phyloP scores from a whole-genome alignment of 106 monocot species.

The Hemerocallis citrina region DNA sequence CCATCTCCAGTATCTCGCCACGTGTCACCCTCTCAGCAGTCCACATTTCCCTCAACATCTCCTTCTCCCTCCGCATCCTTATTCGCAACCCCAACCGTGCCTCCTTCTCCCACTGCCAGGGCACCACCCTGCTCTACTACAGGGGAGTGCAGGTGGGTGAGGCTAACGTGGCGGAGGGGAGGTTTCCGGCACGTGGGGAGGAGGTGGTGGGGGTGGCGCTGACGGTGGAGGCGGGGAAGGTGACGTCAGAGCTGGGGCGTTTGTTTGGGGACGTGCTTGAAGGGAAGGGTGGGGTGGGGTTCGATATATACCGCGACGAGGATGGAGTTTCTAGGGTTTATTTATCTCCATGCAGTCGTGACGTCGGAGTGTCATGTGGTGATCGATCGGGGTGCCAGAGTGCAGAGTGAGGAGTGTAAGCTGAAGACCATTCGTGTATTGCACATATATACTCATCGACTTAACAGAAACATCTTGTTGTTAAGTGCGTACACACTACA shows the following conservation, averaged over 20 bases:
- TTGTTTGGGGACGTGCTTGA: constrained; percentile 25
- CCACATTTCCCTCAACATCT: constrained; percentile 41
- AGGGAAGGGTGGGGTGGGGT: constrained; percentile 18
- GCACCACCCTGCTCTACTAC: constrained; percentile 36
- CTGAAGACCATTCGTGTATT: too few relatives aligned
- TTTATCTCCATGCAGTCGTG: constrained; percentile 29
- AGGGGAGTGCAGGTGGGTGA: constrained; percentile 25
- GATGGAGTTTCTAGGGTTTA: constrained; percentile 50
- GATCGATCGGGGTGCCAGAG: constrained; percentile 20
- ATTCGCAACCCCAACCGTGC: constrained; percentile 58
- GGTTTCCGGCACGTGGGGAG: constrained; percentile 31
- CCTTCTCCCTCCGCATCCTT: constrained; percentile 31
- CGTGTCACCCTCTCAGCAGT: constrained; percentile 19
- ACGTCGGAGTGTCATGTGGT: constrained; percentile 32
- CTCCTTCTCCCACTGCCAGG: constrained; percentile 34
- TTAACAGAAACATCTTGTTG: too few relatives aligned
- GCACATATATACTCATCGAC: too few relatives aligned
- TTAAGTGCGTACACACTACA: too few relatives aligned
- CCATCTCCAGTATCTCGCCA: constrained; percentile 28
- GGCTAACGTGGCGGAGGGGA: constrained; percentile 38
- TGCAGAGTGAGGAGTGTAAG: constrained; percentile 26
- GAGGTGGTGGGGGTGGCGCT: constrained; percentile 15
- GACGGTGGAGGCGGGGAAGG: constrained; percentile 21
- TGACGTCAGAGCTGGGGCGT: constrained; percentile 5
- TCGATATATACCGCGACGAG: constrained; percentile 27